These are phyloP conservation scores for Hypomyces rosellus DNA, from an alignment of 2,329 filamentous ascomycete genomes.

Conservation along the genomic window DNA sequence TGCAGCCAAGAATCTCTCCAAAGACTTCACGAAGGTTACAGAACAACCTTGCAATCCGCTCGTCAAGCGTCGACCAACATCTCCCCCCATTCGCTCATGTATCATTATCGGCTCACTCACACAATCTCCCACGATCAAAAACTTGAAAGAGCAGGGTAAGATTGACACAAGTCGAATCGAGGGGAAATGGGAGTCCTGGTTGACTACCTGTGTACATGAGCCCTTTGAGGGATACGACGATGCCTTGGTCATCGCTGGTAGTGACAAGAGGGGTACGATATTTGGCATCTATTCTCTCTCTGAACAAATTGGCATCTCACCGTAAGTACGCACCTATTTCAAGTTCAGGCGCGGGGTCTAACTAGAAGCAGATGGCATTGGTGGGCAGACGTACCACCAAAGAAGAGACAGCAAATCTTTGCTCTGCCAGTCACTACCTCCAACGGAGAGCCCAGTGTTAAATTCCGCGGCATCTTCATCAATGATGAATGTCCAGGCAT, in stretches of 20 bases:
- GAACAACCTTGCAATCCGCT: constrained; percentile 9
- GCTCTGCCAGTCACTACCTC: constrained; percentile 30
- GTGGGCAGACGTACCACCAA: constrained; percentile 51
- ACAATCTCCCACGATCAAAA: constrained; percentile 16
- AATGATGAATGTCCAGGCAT: constrained; percentile 46
- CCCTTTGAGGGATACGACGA: constrained; percentile 35
- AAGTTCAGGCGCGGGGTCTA: background rate
- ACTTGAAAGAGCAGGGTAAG: constrained; percentile 14
- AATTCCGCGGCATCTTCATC: constrained; percentile 56
- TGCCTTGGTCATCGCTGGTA: constrained; percentile 51
- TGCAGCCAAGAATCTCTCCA: constrained; percentile 25
- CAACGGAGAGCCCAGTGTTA: constrained; percentile 46
- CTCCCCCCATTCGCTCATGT: constrained; percentile 10
- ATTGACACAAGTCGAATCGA: constrained; percentile 17
- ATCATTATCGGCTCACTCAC: constrained; percentile 19
- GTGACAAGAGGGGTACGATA: constrained; percentile 53
- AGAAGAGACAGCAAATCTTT: constrained; percentile 41
- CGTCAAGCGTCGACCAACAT: constrained; percentile 2
- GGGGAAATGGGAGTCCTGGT: constrained; percentile 52
- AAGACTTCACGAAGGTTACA: constrained; percentile 23
- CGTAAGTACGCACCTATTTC: constrained; percentile 20
- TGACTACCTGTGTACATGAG: constrained; percentile 40
- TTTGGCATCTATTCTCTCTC: constrained; percentile 55
- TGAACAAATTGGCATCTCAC: constrained; percentile 56
- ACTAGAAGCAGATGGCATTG: constrained; percentile 42